A percentile compares a stretch with the other conserved stretches of the same genome.
phyloP scores from a whole-genome alignment of 2,329 filamentous ascomycete genomes.

The Geosmithia putterillii region DNA sequence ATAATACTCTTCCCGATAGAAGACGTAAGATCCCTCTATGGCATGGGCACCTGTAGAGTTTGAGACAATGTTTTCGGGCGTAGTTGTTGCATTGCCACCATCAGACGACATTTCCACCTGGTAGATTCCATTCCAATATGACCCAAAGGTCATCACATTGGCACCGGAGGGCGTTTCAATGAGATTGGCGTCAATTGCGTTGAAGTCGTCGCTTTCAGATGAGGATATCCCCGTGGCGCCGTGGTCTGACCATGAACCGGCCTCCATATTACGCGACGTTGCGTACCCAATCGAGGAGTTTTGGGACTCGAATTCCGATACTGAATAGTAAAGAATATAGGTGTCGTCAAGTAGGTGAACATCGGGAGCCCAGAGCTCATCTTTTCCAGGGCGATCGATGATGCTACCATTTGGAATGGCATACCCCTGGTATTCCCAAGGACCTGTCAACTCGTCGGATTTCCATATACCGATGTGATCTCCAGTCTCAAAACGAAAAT shows the following conservation, averaged over 20 bases:
- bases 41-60: slow-evolving; percentile 33
- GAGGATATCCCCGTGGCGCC: slow-evolving; percentile 42
- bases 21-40: slow-evolving; percentile 44
- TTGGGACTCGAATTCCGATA: slow-evolving; percentile 48
- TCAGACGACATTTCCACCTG: slow-evolving; percentile 35
- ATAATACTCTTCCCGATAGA: slow-evolving; percentile 41
- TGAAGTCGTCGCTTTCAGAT: slow-evolving; percentile 31
- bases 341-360: slow-evolving; percentile 31
- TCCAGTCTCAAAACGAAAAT: slow-evolving; percentile 29
- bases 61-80: slow-evolving; percentile 31
- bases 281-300: slow-evolving; percentile 48
- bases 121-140: slow-evolving; percentile 56
- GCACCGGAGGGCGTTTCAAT: slow-evolving; percentile 31
- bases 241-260: slow-evolving; percentile 46
- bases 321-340: slow-evolving; percentile 59
- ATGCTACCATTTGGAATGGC: slow-evolving; percentile 22
- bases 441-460: slow-evolving; percentile 21
- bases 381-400: slow-evolving; percentile 24
- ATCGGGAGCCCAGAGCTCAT: slow-evolving; percentile 23
- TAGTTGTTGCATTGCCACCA: slow-evolving; percentile 12
- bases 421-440: slow-evolving; percentile 29
- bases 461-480: slow-evolving; percentile 25
- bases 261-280: slow-evolving; percentile 30
- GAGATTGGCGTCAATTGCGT: slow-evolving; percentile 49
- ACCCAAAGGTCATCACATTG: slow-evolving; percentile 46